These are phyloP conservation scores for Cardiosporidium cionae DNA, from an alignment of 169 alveolate genomes.

Conservation along the genomic window DNA sequence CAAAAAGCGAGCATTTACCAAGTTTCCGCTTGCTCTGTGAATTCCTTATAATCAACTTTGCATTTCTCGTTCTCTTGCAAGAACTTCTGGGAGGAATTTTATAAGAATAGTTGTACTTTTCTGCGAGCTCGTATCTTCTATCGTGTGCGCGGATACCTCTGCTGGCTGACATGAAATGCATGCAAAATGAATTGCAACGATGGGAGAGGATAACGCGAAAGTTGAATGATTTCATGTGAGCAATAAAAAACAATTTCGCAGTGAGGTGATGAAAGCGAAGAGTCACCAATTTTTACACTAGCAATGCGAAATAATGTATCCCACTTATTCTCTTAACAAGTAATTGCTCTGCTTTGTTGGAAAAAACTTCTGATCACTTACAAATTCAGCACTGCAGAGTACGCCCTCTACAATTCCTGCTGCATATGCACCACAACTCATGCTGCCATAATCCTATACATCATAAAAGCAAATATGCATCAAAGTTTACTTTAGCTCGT, in stretches of 20 bases:
- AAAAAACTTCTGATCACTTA: background rate
- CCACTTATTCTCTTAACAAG: background rate
- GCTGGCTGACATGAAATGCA: constrained; percentile 38
- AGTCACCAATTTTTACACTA: background rate
- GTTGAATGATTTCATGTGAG: background rate
- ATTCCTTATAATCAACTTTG: too few relatives aligned
- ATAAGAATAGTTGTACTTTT: constrained; percentile 56
- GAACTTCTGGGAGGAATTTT: constrained; percentile 53
- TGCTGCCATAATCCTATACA: constrained; percentile 58
- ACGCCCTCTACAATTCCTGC: constrained; percentile 68
- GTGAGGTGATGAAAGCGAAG: background rate
- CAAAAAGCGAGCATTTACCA: too few relatives aligned
- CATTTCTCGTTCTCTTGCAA: constrained; percentile 36
- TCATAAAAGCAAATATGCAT: too few relatives aligned
- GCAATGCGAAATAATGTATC: background rate
- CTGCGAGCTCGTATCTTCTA: constrained; percentile 42
- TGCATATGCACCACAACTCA: constrained; percentile 65
- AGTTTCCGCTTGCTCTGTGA: too few relatives aligned
- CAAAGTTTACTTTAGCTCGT: too few relatives aligned
- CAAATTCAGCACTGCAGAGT: constrained; percentile 62
- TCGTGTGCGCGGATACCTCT: constrained; percentile 64
- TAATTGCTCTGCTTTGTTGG: background rate
- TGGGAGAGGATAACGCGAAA: background rate
- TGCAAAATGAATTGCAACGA: background rate
- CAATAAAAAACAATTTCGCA: background rate